A percentile compares a stretch with the other conserved stretches of the same genome.
phyloP scores from a whole-genome alignment of 2,329 filamentous ascomycete genomes.

The Pseudogymnoascus sp. region DNA sequence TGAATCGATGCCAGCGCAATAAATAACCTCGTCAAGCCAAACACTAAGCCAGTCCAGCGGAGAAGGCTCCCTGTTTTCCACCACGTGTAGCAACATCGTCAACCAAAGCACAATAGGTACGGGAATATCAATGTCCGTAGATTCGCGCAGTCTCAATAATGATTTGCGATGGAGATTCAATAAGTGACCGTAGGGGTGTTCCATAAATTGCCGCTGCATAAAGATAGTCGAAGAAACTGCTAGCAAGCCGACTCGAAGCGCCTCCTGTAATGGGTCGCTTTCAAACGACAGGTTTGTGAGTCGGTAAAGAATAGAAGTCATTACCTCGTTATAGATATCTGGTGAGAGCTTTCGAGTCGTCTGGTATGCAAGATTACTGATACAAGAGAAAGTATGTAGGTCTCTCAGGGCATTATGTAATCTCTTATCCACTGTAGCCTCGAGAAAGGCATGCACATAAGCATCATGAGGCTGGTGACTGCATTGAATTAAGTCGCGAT shows the following conservation, averaged over 20 bases:
- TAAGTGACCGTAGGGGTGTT: neutral
- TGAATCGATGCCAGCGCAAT: neutral
- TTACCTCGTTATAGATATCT: neutral
- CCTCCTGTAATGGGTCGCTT: neutral
- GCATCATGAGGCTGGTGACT: neutral
- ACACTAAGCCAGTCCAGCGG: neutral
- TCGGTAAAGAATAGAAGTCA: neutral
- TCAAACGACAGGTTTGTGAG: neutral
- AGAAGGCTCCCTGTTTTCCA: neutral
- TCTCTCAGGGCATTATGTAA: neutral
- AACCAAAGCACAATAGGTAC: neutral
- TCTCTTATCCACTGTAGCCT: neutral
- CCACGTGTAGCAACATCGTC: neutral
- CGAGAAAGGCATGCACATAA: neutral
- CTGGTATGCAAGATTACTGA: neutral
- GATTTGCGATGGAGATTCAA: neutral
- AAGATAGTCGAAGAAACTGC: neutral
- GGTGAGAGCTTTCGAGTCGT: neutral
- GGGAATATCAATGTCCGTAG: neutral
- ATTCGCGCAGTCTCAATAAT: neutral
- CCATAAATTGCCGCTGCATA: neutral
- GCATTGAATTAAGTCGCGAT: neutral
- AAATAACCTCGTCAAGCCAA: neutral
- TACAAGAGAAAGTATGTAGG: neutral
- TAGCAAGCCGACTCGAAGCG: neutral